These are phyloP conservation scores for Xylaria sp. DNA, from an alignment of 2,329 filamentous ascomycete genomes.

Conservation along the genomic window DNA sequence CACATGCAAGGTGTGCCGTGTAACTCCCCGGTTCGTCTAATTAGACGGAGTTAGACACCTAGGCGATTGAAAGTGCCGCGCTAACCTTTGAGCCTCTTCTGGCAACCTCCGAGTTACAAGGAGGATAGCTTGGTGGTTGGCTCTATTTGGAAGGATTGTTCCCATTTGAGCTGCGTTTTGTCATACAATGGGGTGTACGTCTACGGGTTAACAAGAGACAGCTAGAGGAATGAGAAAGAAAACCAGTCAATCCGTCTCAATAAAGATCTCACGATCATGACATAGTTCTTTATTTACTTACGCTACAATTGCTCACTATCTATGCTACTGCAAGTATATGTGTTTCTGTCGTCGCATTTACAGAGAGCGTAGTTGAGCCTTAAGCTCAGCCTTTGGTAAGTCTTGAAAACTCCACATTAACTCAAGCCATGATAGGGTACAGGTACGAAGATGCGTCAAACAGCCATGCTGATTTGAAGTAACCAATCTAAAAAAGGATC, in stretches of 20 bases:
- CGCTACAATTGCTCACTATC: not conserved
- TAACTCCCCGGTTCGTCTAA: not conserved
- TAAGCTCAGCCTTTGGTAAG: not conserved
- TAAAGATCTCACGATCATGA: not conserved
- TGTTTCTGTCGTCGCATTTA: not conserved
- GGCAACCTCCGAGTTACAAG: not conserved
- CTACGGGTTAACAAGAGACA: not conserved
- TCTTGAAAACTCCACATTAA: not conserved
- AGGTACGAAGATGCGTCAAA: slow-evolving; percentile 7
- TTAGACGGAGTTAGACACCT: not conserved
- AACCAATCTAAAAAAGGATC: not conserved
- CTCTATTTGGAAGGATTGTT: not conserved
- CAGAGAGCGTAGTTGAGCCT: not conserved
- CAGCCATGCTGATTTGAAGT: not conserved
- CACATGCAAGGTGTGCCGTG: not conserved
- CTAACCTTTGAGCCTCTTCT: slow-evolving; percentile 8
- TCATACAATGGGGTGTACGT: too few species aligned
- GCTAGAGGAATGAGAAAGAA: not conserved
- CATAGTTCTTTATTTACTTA: not conserved
- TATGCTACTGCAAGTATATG: too few species aligned
- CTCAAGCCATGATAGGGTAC: not conserved
- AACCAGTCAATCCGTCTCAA: not conserved
- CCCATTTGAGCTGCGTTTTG: not conserved
- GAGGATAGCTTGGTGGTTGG: not conserved
- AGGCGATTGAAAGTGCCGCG: not conserved